Evolutionary conservation across 1,139 yeast species (phyloP), one percentile per base, ranked within the genome.

Genomic region (Hansenula lynferdii): DNA sequence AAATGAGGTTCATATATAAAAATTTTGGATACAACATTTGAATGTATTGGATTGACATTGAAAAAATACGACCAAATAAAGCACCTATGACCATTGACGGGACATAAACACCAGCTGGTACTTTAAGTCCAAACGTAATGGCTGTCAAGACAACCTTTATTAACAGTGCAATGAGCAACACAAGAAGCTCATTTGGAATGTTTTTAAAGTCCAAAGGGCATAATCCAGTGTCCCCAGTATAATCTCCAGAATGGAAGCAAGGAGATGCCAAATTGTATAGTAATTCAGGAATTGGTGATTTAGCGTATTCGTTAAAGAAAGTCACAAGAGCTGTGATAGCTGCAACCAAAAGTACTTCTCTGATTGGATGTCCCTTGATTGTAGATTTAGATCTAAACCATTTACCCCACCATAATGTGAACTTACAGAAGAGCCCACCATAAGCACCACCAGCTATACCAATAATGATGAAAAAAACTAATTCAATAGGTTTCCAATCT

Each of bases 1-100:
- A 47, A 38, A 52, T 43, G 22, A 43, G 40, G 21, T 48, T 42
- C 27, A 47, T 39, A 35, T 44, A 36, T 6, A 42, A 27, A 17
- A 50, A 38, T n/a, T 34, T 25, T 3, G 61, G 57, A 30, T 53
- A 49, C 9, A 48, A 37, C 36, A 58, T 47, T 31, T 66, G 67
- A 7, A 65, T 28, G 56, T 65, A 70, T 43, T 74, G 75, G 16
- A 77, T 53, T n/a, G 57, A 28, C 61, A 74, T 65, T 1, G 78
- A 78, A 42, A 75, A 64, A 6, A 72, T 55, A 21, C 84, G 56
- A 2, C 85, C 85, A 59, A 72, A 76, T 28, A 77, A 55, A 0
- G 84, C 83, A 2, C 85, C 85, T 33, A 70, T 65, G 2, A 75
- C 80, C 82, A 78, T 76, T 1, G 80, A 71, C 1, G 85, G 85